Evolutionary conservation across 306 rosid species (phyloP).

Genomic region (Cicer judaicum): DNA sequence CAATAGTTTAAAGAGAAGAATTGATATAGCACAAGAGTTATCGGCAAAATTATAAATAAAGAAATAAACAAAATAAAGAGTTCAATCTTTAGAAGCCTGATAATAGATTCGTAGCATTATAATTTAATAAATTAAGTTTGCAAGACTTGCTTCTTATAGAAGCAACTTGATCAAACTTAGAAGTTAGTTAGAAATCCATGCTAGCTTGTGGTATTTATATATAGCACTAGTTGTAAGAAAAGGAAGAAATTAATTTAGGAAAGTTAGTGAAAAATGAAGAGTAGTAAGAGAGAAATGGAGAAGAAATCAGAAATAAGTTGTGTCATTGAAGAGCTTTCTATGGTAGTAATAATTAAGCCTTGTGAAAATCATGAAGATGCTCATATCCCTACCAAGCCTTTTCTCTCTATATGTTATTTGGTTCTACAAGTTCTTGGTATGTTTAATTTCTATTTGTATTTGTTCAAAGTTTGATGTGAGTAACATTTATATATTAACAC

Average conservation of each 20-base stretch:
- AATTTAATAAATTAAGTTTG: conserved; percentile 23
- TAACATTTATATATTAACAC: conserved; percentile 7
- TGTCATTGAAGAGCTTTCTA: conserved; percentile 69
- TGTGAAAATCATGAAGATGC: conserved; percentile 44
- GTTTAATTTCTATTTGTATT: background rate
- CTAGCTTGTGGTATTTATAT: conserved; percentile 1
- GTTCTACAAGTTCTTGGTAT: conserved; percentile 87
- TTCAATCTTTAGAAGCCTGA: conserved; percentile 5
- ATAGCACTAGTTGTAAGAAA: background rate
- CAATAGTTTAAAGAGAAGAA: background rate
- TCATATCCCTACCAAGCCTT: conserved; percentile 71
- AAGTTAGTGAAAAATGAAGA: conserved; percentile 48
- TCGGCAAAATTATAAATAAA: background rate
- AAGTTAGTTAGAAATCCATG: conserved; percentile 27
- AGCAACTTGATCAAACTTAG: conserved; percentile 21
- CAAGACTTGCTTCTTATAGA: conserved; percentile 30
- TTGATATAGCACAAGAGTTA: conserved; percentile 21
- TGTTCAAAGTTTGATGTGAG: conserved; percentile 27
- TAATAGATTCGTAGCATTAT: conserved; percentile 1
- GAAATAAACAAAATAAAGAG: background rate
- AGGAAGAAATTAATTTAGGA: background rate
- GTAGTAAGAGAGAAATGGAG: conserved; percentile 55
- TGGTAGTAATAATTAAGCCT: conserved; percentile 49
- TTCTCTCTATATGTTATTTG: conserved; percentile 66
- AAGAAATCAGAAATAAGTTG: conserved; percentile 62